A percentile compares a stretch with the other conserved stretches of the same genome.
Conservation (phyloP, 73 alveolate species). For the Paramecium biaurelia region DNA sequence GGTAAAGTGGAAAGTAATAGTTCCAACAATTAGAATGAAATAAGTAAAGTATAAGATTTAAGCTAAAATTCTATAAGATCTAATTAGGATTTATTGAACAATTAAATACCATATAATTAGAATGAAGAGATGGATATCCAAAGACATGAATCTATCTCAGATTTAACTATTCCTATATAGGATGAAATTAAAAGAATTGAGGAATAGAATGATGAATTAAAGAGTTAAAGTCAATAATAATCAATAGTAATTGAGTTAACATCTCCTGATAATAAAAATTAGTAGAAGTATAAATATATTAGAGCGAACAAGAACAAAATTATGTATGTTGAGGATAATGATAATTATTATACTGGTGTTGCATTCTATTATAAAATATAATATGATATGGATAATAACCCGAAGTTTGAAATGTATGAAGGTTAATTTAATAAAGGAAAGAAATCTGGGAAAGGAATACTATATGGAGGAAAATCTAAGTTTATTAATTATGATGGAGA, state of each 20-base stretch:
- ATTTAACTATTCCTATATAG: no score
- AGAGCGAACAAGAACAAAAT: background rate
- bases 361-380: background rate
- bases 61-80: no score
- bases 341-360: background rate
- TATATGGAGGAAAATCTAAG: background rate
- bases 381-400: background rate
- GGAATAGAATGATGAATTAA: background rate
- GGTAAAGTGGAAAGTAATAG: no score
- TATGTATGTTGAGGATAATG: background rate
- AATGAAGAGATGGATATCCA: no score
- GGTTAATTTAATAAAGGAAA: background rate
- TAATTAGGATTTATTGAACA: background rate
- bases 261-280: background rate
- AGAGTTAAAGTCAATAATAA: background rate
- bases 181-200: background rate
- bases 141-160: no score
- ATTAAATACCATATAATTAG: background rate
- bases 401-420: background rate
- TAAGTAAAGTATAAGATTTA: background rate
- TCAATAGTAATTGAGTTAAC: background rate
- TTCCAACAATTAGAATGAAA: no score
- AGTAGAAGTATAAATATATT: background rate
- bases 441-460: background rate
- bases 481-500: background rate